Evolutionary conservation across 768 basidiomycete species (phyloP), one percentile per base, ranked within the genome.

Genomic region (Hygrophoropsis aurantiaca): DNA sequence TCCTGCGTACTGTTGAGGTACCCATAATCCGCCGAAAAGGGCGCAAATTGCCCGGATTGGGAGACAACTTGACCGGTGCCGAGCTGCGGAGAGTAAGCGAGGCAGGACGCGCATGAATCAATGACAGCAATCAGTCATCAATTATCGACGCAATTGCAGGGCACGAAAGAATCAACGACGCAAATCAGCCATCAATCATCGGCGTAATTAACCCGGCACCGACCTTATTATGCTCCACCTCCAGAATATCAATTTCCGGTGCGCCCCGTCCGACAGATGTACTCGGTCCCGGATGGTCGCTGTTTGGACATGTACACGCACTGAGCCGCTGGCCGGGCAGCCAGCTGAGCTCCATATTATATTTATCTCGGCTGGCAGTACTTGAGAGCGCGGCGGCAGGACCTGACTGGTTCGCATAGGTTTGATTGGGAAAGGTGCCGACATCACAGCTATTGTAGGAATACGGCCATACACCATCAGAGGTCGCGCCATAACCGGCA

Each of bases 391-490:
- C 85, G 0, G 85, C 81, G 1, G 74, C 55, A 0, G 90, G 91
- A 0, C 80, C 79, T 0, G 66, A 64, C n/a, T 61, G 56, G 57
- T 84, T 74, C 1, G 59, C 51, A 20, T 58, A 44, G 2, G 75
- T 79, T 54, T 81, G 80, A 54, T 79, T 79, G 5, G 73, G 72
- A 56, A 79, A 68, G 1, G 79, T 81, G 13, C 83, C 82, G 27
- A 80, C 67, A 58, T 85, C 82, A 59, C 82, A 83, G 7, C 72
- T 51, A 57, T 78, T 79, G 50, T 65, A 85, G 66, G 88, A 84
- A 67, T 90, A 91, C 2, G 90, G 89, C 87, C 90, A 89, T 47
- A 77, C 75, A 4, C 92, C 91, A 41, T 93, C 90, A 1, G 85
- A 86, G 1, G 87, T 82, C 0, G 84, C 88, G 5, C 80, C 70